phyloP scores from a whole-genome alignment of 352 stramenopile species.

The Blastocystis sp. region DNA sequence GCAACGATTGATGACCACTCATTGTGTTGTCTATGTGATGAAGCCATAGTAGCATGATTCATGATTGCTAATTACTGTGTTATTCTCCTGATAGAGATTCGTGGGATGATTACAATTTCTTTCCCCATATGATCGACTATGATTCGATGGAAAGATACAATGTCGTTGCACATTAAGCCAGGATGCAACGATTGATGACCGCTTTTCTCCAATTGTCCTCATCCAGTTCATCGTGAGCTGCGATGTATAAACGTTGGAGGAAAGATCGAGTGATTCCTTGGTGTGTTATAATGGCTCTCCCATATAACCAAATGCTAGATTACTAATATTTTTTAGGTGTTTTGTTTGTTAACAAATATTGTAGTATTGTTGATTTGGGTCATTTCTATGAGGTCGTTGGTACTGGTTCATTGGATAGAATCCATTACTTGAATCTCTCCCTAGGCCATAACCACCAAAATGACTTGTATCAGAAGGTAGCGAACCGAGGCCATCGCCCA shows the following conservation, averaged over 20 bases:
- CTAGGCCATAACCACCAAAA: not conserved
- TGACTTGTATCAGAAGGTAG: not conserved
- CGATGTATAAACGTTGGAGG: not conserved
- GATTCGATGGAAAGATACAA: constrained; percentile 60
- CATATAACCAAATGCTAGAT: constrained; percentile 54
- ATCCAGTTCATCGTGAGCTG: not conserved
- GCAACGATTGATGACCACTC: constrained; percentile 53
- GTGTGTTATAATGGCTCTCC: constrained; percentile 23
- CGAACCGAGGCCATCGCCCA: not conserved
- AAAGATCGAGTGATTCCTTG: constrained; percentile 48
- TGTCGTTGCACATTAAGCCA: constrained; percentile 59
- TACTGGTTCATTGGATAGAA: not conserved
- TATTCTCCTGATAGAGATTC: constrained; percentile 59
- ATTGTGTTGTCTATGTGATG: constrained; percentile 40
- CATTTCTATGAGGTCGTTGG: not conserved
- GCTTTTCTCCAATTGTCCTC: constrained; percentile 31
- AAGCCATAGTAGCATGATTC: constrained; percentile 36
- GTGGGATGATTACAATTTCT: constrained; percentile 62
- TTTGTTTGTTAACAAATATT: constrained; percentile 43
- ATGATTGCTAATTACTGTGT: constrained; percentile 61
- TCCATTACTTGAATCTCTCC: not conserved
- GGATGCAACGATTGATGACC: constrained; percentile 55
- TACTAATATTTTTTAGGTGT: constrained; percentile 52
- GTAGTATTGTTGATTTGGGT: not conserved
- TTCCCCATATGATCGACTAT: constrained; percentile 62